phyloP scores from a whole-genome alignment of 2,329 filamentous ascomycete genomes.

The Didymellaceae sp. region DNA sequence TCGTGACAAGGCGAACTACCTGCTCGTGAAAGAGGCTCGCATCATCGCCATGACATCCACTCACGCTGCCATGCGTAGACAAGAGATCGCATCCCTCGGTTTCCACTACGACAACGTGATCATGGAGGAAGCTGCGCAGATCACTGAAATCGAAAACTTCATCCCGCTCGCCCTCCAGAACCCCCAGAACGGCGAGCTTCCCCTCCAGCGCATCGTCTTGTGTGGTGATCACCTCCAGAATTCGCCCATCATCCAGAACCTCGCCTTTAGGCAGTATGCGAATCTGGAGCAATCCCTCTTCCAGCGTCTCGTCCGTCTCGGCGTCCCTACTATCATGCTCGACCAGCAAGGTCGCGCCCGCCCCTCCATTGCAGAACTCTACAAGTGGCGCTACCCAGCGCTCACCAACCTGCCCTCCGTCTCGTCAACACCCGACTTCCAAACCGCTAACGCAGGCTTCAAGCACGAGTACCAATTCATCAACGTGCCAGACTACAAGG shows the following conservation, averaged over 20 bases:
- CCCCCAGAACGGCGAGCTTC: slow-evolving; percentile 72
- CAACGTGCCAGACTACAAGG: slow-evolving; percentile 92
- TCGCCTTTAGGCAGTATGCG: slow-evolving; percentile 92
- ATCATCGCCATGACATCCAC: slow-evolving; percentile 99
- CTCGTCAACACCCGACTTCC: slow-evolving; percentile 72
- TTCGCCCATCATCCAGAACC: slow-evolving; percentile 91
- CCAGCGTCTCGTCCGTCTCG: slow-evolving; percentile 85
- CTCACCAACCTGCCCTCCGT: slow-evolving; percentile 82
- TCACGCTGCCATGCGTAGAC: slow-evolving; percentile 90
- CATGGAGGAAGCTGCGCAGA: slow-evolving; percentile 98
- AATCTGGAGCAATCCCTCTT: slow-evolving; percentile 97
- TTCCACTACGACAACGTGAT: slow-evolving; percentile 98
- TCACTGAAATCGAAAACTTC: slow-evolving; percentile 97
- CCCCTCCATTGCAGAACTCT: slow-evolving; percentile 84
- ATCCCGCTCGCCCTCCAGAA: slow-evolving; percentile 93
- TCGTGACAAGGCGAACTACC: slow-evolving; percentile 93
- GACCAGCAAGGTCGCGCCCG: slow-evolving; percentile 94
- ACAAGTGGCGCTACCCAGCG: slow-evolving; percentile 88
- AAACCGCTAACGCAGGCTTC: slow-evolving; percentile 87
- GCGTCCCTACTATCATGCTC: slow-evolving; percentile 87
- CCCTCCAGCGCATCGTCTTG: slow-evolving; percentile 85
- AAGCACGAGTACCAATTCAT: slow-evolving; percentile 96
- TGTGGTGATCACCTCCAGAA: slow-evolving; percentile 98
- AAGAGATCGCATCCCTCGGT: slow-evolving; percentile 88
- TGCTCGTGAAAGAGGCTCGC: slow-evolving; percentile 92